Conservation (phyloP, 768 basidiomycete species). For the Lentinula edodes region DNA sequence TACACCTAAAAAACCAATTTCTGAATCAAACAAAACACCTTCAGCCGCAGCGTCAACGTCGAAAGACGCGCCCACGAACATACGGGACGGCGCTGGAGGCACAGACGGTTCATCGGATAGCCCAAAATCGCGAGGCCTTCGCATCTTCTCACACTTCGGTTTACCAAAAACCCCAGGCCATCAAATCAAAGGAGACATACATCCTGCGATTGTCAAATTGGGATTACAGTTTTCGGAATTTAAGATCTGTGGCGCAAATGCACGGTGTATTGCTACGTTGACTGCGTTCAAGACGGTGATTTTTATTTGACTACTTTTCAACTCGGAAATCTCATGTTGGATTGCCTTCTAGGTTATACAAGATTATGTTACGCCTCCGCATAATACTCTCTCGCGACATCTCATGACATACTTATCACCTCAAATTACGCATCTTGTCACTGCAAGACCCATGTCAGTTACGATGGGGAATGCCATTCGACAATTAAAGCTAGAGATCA, state of each 20-base stretch:
- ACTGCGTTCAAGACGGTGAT: conserved; percentile 85
- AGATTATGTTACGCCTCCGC: conserved; percentile 82
- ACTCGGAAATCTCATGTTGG: not conserved
- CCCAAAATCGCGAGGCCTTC: conserved; percentile 44
- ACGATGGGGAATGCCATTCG: conserved; percentile 95
- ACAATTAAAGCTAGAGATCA: conserved; percentile 93
- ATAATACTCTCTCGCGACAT: conserved; percentile 85
- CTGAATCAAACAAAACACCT: conserved; percentile 12
- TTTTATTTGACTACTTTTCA: not conserved
- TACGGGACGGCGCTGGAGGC: conserved; percentile 15
- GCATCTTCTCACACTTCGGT: conserved; percentile 85
- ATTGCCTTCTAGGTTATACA: conserved; percentile 65
- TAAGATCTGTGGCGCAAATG: conserved; percentile 91
- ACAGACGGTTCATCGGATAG: conserved; percentile 30
- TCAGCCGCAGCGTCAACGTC: conserved; percentile 14
- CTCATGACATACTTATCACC: conserved; percentile 89
- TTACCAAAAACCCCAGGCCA: conserved; percentile 54
- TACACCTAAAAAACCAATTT: conserved; percentile 17
- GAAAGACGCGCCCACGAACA: conserved; percentile 20
- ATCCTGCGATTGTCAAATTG: conserved; percentile 81
- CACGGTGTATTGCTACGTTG: conserved; percentile 89
- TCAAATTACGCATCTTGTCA: conserved; percentile 86
- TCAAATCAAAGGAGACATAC: conserved; percentile 76
- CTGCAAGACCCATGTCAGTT: conserved; percentile 85
- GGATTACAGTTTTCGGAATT: conserved; percentile 91